Percentiles rank a stretch among this genome's conserved stretches.
Conservation (phyloP, 1,284 basidiomycete genomes). For the Tilletia indica region DNA sequence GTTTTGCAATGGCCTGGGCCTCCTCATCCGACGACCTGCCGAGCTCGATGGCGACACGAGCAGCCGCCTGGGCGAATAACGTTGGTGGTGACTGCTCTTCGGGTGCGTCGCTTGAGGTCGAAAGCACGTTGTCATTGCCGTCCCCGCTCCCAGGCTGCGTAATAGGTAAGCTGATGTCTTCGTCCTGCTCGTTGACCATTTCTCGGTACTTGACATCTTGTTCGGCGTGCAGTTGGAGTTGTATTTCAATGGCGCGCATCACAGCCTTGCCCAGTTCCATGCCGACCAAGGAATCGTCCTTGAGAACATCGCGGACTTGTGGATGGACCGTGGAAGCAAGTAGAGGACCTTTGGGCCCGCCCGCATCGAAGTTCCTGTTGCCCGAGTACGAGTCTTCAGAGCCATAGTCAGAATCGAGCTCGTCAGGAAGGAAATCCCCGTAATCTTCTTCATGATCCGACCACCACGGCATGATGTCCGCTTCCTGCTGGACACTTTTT, state of each 20-base stretch:
- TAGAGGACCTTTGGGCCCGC: no score
- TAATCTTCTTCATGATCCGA: no score
- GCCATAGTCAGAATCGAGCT: no score
- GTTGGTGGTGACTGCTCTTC: not conserved
- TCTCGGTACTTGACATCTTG: not conserved
- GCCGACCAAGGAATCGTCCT: no score
- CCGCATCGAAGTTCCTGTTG: no score
- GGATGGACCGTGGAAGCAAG: no score
- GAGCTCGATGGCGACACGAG: conserved; percentile 11
- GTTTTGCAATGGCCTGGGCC: not conserved
- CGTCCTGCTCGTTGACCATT: not conserved
- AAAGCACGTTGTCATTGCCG: not conserved
- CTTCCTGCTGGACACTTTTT: no score
- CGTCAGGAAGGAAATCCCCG: no score
- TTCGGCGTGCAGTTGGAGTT: not conserved
- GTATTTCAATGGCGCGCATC: not conserved
- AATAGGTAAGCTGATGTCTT: not conserved
- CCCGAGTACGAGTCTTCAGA: no score
- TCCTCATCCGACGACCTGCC: conserved; percentile 11
- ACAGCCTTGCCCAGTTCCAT: not conserved
- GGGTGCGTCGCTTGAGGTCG: not conserved
- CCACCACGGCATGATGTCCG: no score
- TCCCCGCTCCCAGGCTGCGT: not conserved
- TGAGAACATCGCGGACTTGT: no score
- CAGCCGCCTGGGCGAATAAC: conserved; percentile 18